phyloP scores from a whole-genome alignment of 2,329 filamentous ascomycete species.

The Karstenula rhodostoma region DNA sequence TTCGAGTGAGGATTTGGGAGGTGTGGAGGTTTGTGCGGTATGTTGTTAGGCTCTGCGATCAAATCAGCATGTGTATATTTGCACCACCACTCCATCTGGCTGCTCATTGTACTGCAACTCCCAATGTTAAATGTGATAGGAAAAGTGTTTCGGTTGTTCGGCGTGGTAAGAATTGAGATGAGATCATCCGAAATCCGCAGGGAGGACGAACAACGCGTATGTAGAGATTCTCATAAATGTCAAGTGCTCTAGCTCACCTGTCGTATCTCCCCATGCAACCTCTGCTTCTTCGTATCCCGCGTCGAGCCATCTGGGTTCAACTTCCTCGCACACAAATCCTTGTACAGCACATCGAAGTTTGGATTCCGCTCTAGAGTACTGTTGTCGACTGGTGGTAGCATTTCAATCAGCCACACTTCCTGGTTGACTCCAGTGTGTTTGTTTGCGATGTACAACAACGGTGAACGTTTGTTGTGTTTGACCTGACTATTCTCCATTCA shows the following conservation, averaged over 20 bases:
- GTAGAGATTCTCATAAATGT: neutral
- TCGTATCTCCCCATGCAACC: constrained; percentile 50
- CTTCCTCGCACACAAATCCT: constrained; percentile 54
- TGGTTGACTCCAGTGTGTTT: neutral
- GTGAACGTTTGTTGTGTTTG: constrained; percentile 1
- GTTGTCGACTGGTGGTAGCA: constrained; percentile 54
- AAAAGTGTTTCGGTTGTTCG: neutral
- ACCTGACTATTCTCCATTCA: neutral
- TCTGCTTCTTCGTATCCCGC: constrained; percentile 52
- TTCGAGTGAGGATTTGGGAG: constrained; percentile 43
- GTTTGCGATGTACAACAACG: neutral
- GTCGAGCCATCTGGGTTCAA: constrained; percentile 56
- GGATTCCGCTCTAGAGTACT: constrained; percentile 50
- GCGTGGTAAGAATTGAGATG: neutral
- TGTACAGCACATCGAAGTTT: constrained; percentile 55
- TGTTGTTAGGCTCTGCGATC: constrained; percentile 46
- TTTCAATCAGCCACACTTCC: constrained; percentile 22
- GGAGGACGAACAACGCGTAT: neutral
- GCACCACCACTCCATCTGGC: neutral
- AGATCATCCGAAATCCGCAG: neutral
- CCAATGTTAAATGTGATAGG: neutral
- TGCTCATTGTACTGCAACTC: neutral
- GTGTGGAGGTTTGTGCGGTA: constrained; percentile 44
- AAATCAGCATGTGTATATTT: neutral
- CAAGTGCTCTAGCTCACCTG: constrained; percentile 41